Percentiles rank a stretch among this genome's conserved stretches.
Evolutionary conservation across 371 early-diverging fungal genomes (phyloP).

Genomic region (Haplosporangium sp.): DNA sequence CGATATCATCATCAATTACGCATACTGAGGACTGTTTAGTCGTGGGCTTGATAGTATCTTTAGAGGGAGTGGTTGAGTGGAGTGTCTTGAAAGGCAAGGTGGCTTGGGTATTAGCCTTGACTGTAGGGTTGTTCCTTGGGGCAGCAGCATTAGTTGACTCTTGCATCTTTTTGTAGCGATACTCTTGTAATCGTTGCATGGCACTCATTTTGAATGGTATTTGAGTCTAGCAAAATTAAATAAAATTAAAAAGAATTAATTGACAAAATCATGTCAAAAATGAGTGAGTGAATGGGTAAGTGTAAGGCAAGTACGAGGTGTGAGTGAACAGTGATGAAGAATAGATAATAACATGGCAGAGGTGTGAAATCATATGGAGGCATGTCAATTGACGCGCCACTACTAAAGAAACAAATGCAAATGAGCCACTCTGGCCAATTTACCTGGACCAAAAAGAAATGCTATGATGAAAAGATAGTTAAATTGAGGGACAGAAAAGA

Average conservation of each 20-base stretch:
- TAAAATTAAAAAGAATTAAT: not conserved
- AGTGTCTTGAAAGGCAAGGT: not conserved
- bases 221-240: not conserved
- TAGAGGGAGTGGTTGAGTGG: not conserved
- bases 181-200: conserved; percentile 45
- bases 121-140: conserved; percentile 2
- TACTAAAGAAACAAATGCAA: not conserved
- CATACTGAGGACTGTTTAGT: not conserved
- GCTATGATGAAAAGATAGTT: not conserved
- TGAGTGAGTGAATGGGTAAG: not conserved
- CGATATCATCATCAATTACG: conserved; percentile 14
- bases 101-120: not conserved
- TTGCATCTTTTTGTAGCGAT: conserved; percentile 43
- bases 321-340: no score
- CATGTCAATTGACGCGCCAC: conserved; percentile 5
- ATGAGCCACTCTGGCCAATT: not conserved
- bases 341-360: no score
- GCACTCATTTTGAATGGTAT: conserved; percentile 33
- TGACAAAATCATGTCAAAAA: not conserved
- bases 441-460: not conserved
- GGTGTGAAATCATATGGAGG: not conserved
- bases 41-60: not conserved
- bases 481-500: no score
- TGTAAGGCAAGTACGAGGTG: not conserved
- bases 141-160: not conserved